A percentile compares a stretch with the other conserved stretches of the same genome.
phyloP scores from a whole-genome alignment of 495 filamentous ascomycete species.

The Barbatosphaeria neglecta region DNA sequence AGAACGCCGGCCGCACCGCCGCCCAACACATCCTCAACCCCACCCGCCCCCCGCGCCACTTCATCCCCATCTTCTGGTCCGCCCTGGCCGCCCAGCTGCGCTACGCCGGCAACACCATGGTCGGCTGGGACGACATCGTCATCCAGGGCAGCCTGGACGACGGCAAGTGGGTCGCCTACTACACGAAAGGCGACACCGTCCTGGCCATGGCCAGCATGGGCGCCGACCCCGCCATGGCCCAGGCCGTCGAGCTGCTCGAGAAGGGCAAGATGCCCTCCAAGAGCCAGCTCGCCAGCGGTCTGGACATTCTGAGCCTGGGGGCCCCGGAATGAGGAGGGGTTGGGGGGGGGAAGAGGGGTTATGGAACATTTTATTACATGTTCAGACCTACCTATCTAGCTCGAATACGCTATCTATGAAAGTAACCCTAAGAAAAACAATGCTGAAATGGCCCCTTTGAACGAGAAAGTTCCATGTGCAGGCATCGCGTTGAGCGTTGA shows the following conservation, averaged over 20 bases:
- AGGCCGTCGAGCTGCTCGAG: conserved; percentile 79
- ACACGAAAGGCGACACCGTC: conserved; percentile 75
- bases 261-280: conserved; percentile 71
- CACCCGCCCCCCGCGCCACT: conserved; percentile 48
- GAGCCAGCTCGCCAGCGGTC: conserved; percentile 57
- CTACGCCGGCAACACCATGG: conserved; percentile 75
- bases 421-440: too few species aligned
- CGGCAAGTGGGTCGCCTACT: conserved; percentile 80
- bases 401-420: too few species aligned
- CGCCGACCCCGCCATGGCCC: conserved; percentile 75
- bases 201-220: conserved; percentile 88
- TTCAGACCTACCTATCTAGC: too few species aligned
- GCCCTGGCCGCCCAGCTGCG: conserved; percentile 79
- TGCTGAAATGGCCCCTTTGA: too few species aligned
- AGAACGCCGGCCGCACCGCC: conserved; percentile 73
- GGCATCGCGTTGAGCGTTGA: too few species aligned
- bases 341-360: too few species aligned
- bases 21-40: conserved; percentile 62
- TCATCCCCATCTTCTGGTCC: conserved; percentile 94
- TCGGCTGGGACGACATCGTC: conserved; percentile 75
- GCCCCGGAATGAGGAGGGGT: conserved; percentile 18
- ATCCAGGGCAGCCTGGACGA: conserved; percentile 67
- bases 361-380: too few species aligned
- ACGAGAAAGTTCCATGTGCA: too few species aligned
- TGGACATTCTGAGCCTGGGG: conserved; percentile 55